Base-by-base conservation (phyloP, 495 filamentous ascomycete genomes). In the Glutinoglossum americanum region DNA sequence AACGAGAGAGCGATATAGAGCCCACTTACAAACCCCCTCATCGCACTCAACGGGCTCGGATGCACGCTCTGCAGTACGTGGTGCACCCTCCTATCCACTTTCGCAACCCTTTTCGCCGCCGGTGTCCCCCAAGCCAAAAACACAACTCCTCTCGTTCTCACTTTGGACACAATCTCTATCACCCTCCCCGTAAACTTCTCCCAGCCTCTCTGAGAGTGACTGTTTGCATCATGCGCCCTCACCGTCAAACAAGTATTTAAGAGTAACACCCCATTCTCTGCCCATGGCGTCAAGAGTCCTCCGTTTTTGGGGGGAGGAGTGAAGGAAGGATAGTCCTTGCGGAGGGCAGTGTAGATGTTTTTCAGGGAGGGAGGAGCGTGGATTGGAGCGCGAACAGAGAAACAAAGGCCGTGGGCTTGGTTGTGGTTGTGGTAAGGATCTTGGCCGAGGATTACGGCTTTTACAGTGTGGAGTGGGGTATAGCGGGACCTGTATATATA, bases 391-490 rank as follows among this genome's bases (percentile, higher is more conserved):
- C 84, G 87, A 55, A 96, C 88, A 19, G 87, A 94, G 78, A 98
- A 98, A 67, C 81, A 85, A 49, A 98, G 80, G 26, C 92, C 92
- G 69, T 95, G 90, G 35, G 92, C 92, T 76, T 98, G 92, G 71
- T 94, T 93, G 70, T 75, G 62, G 67, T 93, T 92, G 72, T 97
- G 92, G 69, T 98, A 98, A 5, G 92, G 92, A 68, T 98, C 92
- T 71, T 98, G 92, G 60, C 93, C 92, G 47, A 96, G 64, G 67
- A 98, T 85, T 8, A 98, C 87, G 51, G 80, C 81, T 65, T 90
- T 92, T 57, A 97, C 89, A 1, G 71, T 83, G 71, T 82, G 69
- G 57, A 97, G 78, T 27, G 92, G 93, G 0, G 90, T 96, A 68
- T 93, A 81, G 33, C 88, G 82, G 55, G 87, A 93, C 86, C 86